phyloP scores from a whole-genome alignment of 2,329 filamentous ascomycete genomes.

The Colletotrichum camelliae region DNA sequence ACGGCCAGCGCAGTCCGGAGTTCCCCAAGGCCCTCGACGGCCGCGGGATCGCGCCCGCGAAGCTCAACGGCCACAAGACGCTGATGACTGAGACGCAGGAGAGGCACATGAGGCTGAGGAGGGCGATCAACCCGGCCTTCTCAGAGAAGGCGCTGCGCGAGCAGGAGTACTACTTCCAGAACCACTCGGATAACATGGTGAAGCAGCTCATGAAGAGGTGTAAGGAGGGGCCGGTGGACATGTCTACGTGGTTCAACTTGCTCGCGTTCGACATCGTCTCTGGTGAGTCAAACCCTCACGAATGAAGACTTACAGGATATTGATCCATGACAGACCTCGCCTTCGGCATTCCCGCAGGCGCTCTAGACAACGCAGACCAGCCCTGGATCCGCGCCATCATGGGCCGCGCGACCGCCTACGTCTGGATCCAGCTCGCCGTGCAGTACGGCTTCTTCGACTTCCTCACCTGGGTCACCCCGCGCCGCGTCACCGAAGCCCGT shows the following conservation, averaged over 20 bases:
- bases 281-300: not conserved
- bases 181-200: slow-evolving; percentile 30
- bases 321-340: not conserved
- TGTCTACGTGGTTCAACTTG: slow-evolving; percentile 30
- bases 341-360: not conserved
- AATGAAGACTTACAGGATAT: too few relatives aligned
- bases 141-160: slow-evolving; percentile 30
- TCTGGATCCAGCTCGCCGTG: slow-evolving; percentile 1
- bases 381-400: not conserved
- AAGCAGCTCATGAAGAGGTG: slow-evolving; percentile 12
- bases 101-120: slow-evolving; percentile 25
- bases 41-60: not conserved
- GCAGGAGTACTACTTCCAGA: slow-evolving; percentile 31
- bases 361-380: slow-evolving; percentile 1
- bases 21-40: slow-evolving; percentile 1
- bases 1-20: slow-evolving; percentile 27
- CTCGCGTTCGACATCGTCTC: slow-evolving; percentile 30
- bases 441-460: not conserved
- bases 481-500: not conserved
- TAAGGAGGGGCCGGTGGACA: slow-evolving; percentile 14
- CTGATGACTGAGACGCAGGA: slow-evolving; percentile 1
- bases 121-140: slow-evolving; percentile 32
- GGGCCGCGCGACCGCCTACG: not conserved
- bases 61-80: not conserved
- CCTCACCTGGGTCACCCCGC: not conserved